Conservation (phyloP, 345 rosid species). For the Melaleuca quinquenervia region DNA sequence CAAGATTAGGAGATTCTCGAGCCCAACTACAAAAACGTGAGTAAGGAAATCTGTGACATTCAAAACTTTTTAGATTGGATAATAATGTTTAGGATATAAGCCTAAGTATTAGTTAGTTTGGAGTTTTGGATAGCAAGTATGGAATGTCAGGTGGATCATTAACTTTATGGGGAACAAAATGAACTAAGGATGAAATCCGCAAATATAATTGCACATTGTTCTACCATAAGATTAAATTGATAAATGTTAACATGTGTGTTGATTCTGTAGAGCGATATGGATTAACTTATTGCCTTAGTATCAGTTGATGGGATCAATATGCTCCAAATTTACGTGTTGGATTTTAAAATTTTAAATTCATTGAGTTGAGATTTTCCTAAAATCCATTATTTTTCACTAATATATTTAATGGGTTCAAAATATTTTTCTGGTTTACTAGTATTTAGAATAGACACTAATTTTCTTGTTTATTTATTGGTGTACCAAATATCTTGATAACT, state of each 20-base stretch:
- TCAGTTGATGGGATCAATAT: background rate
- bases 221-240: background rate
- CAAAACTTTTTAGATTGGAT: no score
- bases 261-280: background rate
- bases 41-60: background rate
- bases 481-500: background rate
- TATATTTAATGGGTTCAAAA: background rate
- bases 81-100: background rate
- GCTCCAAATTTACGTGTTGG: background rate
- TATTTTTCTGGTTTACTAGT: background rate
- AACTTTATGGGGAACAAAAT: background rate
- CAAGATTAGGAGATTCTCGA: background rate
- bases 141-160: background rate
- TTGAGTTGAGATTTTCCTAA: background rate
- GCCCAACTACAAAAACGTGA: background rate
- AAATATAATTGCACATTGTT: rapidly evolving
- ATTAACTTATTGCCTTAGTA: background rate
- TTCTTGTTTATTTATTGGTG: no score
- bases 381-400: background rate
- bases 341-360: background rate
- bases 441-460: background rate
- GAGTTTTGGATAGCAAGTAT: background rate
- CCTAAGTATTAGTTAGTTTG: background rate
- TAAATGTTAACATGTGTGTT: no score
- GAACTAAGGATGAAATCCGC: background rate